Conservation (phyloP, 495 filamentous ascomycete species). For the Xylaria telfairii region DNA sequence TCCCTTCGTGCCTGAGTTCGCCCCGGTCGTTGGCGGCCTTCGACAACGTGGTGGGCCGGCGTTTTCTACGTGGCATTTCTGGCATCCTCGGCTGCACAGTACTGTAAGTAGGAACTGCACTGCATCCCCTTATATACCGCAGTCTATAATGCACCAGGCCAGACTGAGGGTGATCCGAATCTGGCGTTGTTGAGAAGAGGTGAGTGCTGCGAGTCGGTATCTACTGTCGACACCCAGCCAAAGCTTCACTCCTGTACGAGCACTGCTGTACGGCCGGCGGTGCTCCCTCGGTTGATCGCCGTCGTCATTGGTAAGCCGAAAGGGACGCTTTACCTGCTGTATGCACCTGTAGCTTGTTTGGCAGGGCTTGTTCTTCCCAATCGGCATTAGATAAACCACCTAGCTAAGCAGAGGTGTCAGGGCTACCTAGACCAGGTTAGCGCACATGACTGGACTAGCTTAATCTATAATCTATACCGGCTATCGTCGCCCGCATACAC, state of each 20-base stretch:
- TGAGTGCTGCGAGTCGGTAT: not conserved
- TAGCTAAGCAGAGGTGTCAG: not conserved
- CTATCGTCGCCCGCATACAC: constrained; percentile 19
- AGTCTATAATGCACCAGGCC: too few species aligned
- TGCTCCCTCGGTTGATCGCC: constrained; percentile 19
- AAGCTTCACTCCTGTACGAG: too few species aligned
- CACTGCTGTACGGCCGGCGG: too few species aligned
- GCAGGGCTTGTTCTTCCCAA: constrained; percentile 15
- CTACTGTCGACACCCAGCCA: too few species aligned
- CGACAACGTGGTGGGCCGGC: not conserved
- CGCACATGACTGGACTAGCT: constrained; percentile 20
- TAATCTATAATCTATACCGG: constrained; percentile 21
- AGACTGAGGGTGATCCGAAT: not conserved
- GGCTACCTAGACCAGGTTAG: not conserved
- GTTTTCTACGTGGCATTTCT: not conserved
- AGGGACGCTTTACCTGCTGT: not conserved
- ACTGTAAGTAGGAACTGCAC: too few species aligned
- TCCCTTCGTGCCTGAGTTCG: not conserved
- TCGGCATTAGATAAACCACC: not conserved
- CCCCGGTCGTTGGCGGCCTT: not conserved
- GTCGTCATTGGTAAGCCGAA: not conserved
- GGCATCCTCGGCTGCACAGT: too few species aligned
- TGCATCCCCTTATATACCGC: too few species aligned
- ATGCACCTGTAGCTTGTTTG: not conserved
- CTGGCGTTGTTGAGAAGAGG: not conserved